Evolutionary conservation across 441 rosid genomes (phyloP).

Genomic region (Euphorbia corollata): DNA sequence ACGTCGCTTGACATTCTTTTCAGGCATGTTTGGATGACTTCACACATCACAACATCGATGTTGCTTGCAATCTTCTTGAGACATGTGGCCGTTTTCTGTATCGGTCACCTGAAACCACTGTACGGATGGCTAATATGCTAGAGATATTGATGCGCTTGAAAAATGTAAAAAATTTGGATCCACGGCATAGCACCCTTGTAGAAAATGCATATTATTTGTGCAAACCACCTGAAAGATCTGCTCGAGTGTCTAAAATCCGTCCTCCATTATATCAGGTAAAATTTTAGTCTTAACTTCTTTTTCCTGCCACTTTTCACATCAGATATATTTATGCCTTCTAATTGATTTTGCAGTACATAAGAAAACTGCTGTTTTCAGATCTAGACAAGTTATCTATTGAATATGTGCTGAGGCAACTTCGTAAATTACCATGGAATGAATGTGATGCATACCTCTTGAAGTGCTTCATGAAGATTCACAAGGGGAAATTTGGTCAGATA

Average conservation of each 20-base stretch:
- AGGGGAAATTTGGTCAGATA: slow-evolving; percentile 95
- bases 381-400: slow-evolving; percentile 91
- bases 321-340: slow-evolving; percentile 5
- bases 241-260: slow-evolving; percentile 79
- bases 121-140: slow-evolving; percentile 95
- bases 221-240: slow-evolving; percentile 99
- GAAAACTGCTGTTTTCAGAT: slow-evolving; percentile 88
- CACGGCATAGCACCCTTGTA: slow-evolving; percentile 95
- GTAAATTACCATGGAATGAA: slow-evolving; percentile 95
- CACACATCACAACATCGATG: slow-evolving; percentile 98
- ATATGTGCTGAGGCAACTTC: slow-evolving; percentile 93
- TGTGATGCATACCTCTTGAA: slow-evolving; percentile 88
- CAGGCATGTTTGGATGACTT: slow-evolving; percentile 99
- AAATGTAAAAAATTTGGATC: slow-evolving; percentile 98
- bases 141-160: slow-evolving; percentile 99
- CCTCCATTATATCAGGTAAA: slow-evolving; percentile 92
- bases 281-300: slow-evolving; percentile 16
- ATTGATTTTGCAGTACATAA: slow-evolving; percentile 66
- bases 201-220: slow-evolving; percentile 99
- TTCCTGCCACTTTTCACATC: slow-evolving; percentile 9
- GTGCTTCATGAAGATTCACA: slow-evolving; percentile 97
- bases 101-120: slow-evolving; percentile 92
- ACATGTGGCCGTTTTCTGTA: slow-evolving; percentile 98
- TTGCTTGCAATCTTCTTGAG: slow-evolving; percentile 97
- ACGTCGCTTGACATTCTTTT: slow-evolving; percentile 16